These are phyloP conservation scores for Cryptococcus sp. DNA, from an alignment of 1,284 basidiomycete genomes.

Conservation along the genomic window DNA sequence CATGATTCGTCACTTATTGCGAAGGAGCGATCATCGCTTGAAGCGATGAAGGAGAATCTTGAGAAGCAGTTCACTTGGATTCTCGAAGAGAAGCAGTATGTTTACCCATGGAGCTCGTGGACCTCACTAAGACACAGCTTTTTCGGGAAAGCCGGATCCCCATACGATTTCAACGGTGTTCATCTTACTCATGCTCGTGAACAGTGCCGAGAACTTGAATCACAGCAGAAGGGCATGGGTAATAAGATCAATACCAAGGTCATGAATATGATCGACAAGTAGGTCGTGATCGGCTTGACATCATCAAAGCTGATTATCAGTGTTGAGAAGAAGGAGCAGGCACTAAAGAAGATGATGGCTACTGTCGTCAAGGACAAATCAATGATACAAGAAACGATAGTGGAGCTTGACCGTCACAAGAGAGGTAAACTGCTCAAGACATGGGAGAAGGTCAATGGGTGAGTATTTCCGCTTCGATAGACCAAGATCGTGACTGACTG, in stretches of 20 bases:
- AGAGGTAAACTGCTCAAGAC: slow-evolving; percentile 88
- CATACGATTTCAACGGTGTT: slow-evolving; percentile 76
- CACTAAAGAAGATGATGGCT: slow-evolving; percentile 79
- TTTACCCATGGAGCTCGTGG: too few species aligned
- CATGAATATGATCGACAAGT: slow-evolving; percentile 94
- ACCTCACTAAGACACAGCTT: slow-evolving; percentile 36
- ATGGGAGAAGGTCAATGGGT: slow-evolving; percentile 93
- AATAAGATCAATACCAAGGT: slow-evolving; percentile 96
- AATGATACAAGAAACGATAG: slow-evolving; percentile 94
- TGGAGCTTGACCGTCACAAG: slow-evolving; percentile 90
- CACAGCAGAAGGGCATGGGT: slow-evolving; percentile 79
- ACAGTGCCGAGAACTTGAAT: slow-evolving; percentile 71
- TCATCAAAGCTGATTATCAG: slow-evolving; percentile 49
- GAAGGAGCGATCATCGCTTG: slow-evolving; percentile 56
- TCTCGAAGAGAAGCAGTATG: slow-evolving; percentile 71
- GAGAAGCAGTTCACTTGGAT: slow-evolving; percentile 91
- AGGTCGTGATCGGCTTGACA: slow-evolving; percentile 25
- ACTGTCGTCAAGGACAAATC: slow-evolving; percentile 90
- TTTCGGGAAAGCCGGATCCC: slow-evolving; percentile 77
- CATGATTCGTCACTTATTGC: slow-evolving; percentile 53
- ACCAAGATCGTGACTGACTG: slow-evolving; percentile 1
- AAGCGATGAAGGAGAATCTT: slow-evolving; percentile 54
- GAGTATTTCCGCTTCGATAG: slow-evolving; percentile 30
- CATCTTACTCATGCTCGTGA: slow-evolving; percentile 64
- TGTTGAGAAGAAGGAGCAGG: slow-evolving; percentile 89